Conservation (phyloP, 192 early-diverging fungal species). For the Backusella westeae region DNA sequence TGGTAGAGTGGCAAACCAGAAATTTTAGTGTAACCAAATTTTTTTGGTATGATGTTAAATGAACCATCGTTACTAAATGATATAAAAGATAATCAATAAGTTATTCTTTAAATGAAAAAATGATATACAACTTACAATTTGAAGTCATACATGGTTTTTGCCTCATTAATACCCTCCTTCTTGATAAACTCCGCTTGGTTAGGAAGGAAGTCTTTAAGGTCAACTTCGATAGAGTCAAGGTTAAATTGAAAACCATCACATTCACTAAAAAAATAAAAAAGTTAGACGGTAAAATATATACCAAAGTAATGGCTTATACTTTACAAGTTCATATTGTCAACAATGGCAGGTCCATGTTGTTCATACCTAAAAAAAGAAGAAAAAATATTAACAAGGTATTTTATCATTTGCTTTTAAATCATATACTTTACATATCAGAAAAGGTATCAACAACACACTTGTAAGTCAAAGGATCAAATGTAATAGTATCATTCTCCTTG, state of each 20-base stretch:
- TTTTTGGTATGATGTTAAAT: not conserved
- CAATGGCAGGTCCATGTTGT: not conserved
- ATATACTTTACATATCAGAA: not conserved
- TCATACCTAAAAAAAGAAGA: not conserved
- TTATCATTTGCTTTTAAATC: not conserved
- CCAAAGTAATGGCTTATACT: not conserved
- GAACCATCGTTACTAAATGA: not conserved
- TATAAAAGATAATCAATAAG: not conserved
- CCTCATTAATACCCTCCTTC: not conserved
- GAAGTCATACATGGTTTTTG: not conserved
- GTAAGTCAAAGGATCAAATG: not conserved
- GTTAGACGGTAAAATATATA: not conserved
- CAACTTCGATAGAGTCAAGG: not conserved
- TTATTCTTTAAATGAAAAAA: not conserved
- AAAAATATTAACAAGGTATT: not conserved
- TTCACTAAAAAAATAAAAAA: not conserved
- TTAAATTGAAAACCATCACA: not conserved
- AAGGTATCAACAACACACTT: not conserved
- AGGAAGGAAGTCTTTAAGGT: not conserved
- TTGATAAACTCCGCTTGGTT: not conserved
- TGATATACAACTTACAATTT: not conserved
- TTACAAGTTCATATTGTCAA: not conserved
- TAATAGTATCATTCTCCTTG: not conserved
- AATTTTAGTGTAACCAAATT: not conserved
- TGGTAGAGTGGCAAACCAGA: not conserved